These are phyloP conservation scores for Termitomyces sp. DNA, from an alignment of 768 basidiomycete species.

Conservation along the genomic window DNA sequence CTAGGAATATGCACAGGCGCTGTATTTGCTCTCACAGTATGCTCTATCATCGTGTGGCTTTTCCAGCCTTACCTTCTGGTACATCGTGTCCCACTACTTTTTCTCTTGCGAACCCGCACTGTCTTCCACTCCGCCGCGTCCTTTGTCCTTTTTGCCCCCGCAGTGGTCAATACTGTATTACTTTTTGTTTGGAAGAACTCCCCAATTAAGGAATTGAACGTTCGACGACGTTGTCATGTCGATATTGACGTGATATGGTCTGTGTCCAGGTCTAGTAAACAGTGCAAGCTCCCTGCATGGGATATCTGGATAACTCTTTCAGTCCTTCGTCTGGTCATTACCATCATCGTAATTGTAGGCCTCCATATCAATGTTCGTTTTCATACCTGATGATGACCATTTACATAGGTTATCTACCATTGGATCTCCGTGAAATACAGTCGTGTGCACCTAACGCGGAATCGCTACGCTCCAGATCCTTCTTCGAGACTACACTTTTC, in stretches of 20 bases:
- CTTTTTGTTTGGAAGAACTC: constrained; percentile 47
- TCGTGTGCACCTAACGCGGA: constrained; percentile 17
- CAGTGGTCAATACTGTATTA: constrained; percentile 50
- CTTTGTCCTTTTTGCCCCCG: constrained; percentile 42
- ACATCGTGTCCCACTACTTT: constrained; percentile 22
- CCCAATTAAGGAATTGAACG: constrained; percentile 27
- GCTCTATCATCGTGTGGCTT: constrained; percentile 31
- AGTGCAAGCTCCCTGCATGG: constrained; percentile 33
- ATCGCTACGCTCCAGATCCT: constrained; percentile 5
- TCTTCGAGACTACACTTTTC: constrained; percentile 14
- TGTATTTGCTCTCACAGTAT: constrained; percentile 32
- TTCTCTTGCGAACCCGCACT: constrained; percentile 23
- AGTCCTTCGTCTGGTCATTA: constrained; percentile 47
- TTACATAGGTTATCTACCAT: constrained; percentile 22
- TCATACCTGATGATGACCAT: not conserved
- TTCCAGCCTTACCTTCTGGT: constrained; percentile 32
- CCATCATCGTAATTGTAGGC: constrained; percentile 47
- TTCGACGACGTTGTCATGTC: constrained; percentile 46
- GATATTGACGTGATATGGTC: constrained; percentile 70
- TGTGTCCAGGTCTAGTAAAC: constrained; percentile 21
- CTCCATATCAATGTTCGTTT: constrained; percentile 7
- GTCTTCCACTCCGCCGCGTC: constrained; percentile 37
- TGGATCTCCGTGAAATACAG: constrained; percentile 20
- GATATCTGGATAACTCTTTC: constrained; percentile 51
- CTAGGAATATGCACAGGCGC: constrained; percentile 42